These are phyloP conservation scores for Rhizopus arrhizus DNA, from an alignment of 371 early-diverging fungal genomes.

Conservation along the genomic window DNA sequence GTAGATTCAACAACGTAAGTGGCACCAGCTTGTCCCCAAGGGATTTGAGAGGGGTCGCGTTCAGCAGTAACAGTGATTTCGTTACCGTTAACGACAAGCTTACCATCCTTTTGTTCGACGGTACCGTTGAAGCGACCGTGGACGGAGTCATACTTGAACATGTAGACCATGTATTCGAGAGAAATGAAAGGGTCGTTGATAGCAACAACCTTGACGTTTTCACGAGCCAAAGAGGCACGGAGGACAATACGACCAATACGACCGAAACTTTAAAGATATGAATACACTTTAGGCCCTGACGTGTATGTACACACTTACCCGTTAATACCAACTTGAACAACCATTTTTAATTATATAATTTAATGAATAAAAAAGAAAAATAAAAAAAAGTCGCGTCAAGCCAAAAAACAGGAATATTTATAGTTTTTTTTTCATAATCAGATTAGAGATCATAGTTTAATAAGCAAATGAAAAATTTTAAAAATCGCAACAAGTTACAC, in stretches of 20 bases:
- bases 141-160: constrained; percentile 97
- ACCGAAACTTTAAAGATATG: constrained; percentile 72
- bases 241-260: constrained; percentile 99
- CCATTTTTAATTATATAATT: constrained; percentile 24
- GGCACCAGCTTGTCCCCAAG: constrained; percentile 89
- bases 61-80: constrained; percentile 74
- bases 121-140: constrained; percentile 92
- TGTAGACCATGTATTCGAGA: constrained; percentile 95
- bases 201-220: constrained; percentile 85
- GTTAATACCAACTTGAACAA: constrained; percentile 38
- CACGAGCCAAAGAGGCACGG: constrained; percentile 80
- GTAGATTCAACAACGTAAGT: constrained; percentile 69
- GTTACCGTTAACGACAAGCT: constrained; percentile 86
- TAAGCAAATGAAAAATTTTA: constrained; percentile 6
- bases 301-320: constrained; percentile 17
- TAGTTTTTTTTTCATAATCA: constrained; percentile 19
- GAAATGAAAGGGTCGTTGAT: constrained; percentile 99
- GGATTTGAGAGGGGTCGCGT: constrained; percentile 83
- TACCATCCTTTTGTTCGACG: constrained; percentile 77
- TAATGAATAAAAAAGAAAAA: constrained; percentile 7
- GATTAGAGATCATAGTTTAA: background rate
- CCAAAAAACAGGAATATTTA: constrained; percentile 16
- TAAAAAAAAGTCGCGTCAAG: constrained; percentile 16
- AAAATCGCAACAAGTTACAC: constrained; percentile 1
- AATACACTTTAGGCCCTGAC: background rate